Base-by-base conservation (phyloP, 345 rosid species). In the Corchorus olitorius region DNA sequence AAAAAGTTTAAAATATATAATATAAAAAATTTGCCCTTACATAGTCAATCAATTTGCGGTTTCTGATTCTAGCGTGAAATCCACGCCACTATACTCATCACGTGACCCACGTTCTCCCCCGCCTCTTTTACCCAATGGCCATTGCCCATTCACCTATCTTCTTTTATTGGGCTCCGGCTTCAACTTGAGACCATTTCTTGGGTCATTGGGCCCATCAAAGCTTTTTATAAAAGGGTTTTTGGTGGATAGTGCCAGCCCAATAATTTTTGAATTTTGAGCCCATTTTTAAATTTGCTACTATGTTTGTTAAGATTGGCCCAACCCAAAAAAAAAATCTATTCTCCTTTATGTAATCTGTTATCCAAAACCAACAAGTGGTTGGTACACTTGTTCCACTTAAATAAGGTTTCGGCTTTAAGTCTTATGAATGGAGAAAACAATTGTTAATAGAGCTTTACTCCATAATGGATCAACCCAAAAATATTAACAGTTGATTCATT, bases 61-160 rank as follows among this genome's bases (percentile, higher is more conserved):
- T 64, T 58, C 58, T 8, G 65, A 72, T 75, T 19, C 70, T 58
- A 20, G 84, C 88, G 85, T 85, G 64, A 77, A 65, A 82, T 55
- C 81, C 27, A 85, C 88, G 88, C 88, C 55, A 76, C 22, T 39
- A 37, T 22, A 55, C 43, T 39, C 58, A 50, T 77, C 77, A 73
- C 75, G 66, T 74, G 54, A 71, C 49, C 8, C 19, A 72, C 11
- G 17, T 5, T 14, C 37, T 48, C 33, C 37, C 50, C 33, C 9
- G 3, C 46, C 16, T 19, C 19, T 14, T 27, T 39, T 34, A 10
- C 19, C 55, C 9, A 27, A 27, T 27, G 27, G 27, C 27, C 27
- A 27, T 27, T 27, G 27, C 27, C 27, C 27, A 27, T 9, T 33
- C 68, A 74, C 59, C 17, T 45, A 68, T 19, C 13, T 60, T 59